Conservation (phyloP, 2,329 filamentous ascomycete genomes). For the Simplicillium aogashimaense region DNA sequence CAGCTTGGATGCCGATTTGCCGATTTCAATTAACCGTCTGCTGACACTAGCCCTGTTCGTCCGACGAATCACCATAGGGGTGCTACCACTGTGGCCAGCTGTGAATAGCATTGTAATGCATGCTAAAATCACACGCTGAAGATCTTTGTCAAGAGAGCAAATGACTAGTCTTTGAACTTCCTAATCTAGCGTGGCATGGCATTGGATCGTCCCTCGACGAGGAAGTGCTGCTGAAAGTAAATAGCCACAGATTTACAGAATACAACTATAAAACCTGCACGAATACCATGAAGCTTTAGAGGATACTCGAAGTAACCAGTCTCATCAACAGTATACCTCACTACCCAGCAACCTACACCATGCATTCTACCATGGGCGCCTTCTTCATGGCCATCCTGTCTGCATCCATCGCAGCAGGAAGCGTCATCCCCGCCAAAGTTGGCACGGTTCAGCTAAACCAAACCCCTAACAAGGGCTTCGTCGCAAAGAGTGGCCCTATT, state of each 20-base stretch:
- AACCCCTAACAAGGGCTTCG: not conserved
- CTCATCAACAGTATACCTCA: not conserved
- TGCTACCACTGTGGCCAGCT: too few species aligned
- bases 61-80: too few species aligned
- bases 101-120: too few species aligned
- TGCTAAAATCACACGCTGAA: too few species aligned
- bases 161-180: too few species aligned
- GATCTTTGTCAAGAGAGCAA: too few species aligned
- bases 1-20: too few species aligned
- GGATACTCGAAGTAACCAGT: not conserved
- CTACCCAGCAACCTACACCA: not conserved
- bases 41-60: too few species aligned
- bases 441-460: not conserved
- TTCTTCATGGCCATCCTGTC: not conserved
- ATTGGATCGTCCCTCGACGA: too few species aligned
- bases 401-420: not conserved
- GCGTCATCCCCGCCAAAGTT: not conserved
- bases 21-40: too few species aligned
- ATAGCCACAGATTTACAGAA: not conserved
- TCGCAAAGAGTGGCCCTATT: slow-evolving; percentile 1
- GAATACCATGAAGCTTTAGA: not conserved
- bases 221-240: too few species aligned
- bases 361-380: not conserved
- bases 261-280: not conserved
- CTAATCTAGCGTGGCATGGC: too few species aligned